Percentiles rank a stretch among this genome's conserved stretches.
These are phyloP conservation scores for Torulaspora maleeae DNA, from an alignment of 805 yeast species.

Conservation along the genomic window DNA sequence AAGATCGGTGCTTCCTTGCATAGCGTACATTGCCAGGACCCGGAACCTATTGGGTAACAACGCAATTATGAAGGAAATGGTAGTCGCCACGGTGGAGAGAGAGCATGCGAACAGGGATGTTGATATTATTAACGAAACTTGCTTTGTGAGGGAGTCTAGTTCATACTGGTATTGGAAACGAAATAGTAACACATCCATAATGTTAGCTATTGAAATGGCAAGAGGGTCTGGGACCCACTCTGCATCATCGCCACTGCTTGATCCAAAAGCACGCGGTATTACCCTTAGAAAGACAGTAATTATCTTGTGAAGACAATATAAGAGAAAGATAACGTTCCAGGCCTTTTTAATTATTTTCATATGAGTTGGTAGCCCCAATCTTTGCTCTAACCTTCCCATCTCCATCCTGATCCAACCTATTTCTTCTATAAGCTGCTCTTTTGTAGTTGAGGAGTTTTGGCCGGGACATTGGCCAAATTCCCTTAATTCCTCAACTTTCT, in stretches of 20 bases:
- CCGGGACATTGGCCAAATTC: slow-evolving; percentile 17
- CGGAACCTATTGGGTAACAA: slow-evolving; percentile 38
- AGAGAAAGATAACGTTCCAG: slow-evolving; percentile 27
- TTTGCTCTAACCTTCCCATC: slow-evolving; percentile 19
- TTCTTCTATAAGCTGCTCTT: slow-evolving; percentile 23
- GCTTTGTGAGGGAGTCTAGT: slow-evolving; percentile 37
- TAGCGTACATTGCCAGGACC: slow-evolving; percentile 27
- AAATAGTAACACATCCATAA: slow-evolving; percentile 33
- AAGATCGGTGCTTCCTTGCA: slow-evolving; percentile 16
- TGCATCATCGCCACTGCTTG: slow-evolving; percentile 15
- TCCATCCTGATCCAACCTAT: slow-evolving; percentile 30
- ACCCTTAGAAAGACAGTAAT: slow-evolving; percentile 30
- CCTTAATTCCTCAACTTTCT: slow-evolving; percentile 16
- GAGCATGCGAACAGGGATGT: slow-evolving; percentile 58
- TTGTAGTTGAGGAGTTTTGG: slow-evolving; percentile 11
- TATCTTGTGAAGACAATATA: slow-evolving; percentile 39
- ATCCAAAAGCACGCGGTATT: slow-evolving; percentile 18
- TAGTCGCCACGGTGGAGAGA: slow-evolving; percentile 57
- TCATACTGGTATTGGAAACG: slow-evolving; percentile 35
- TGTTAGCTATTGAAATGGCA: slow-evolving; percentile 37
- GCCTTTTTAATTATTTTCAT: slow-evolving; percentile 17
- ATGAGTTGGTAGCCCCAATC: slow-evolving; percentile 15
- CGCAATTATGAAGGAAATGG: slow-evolving; percentile 50
- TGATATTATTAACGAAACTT: slow-evolving; percentile 47
- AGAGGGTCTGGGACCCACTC: slow-evolving; percentile 35